phyloP scores from a whole-genome alignment of 208 protist species.

The Sergeia podlipaevii region DNA sequence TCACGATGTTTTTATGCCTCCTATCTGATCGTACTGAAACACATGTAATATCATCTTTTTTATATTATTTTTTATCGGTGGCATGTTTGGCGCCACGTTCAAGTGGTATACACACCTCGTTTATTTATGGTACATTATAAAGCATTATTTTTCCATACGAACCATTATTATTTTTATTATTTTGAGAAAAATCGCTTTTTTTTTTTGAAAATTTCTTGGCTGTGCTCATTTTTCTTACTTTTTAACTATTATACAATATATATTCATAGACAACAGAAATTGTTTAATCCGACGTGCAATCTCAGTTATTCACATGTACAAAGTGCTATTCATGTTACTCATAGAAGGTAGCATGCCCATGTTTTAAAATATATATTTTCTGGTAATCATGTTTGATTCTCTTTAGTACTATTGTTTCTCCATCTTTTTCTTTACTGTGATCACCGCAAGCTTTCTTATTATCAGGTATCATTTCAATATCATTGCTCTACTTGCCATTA shows the following conservation, averaged over 20 bases:
- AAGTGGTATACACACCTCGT: too few relatives aligned
- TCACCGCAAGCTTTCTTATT: background rate
- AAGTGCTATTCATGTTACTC: too few relatives aligned
- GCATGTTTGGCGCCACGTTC: too few relatives aligned
- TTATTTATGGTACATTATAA: too few relatives aligned
- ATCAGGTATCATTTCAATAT: background rate
- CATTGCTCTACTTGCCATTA: too few relatives aligned
- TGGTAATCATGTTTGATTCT: constrained; percentile 8
- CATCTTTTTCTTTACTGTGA: constrained; percentile 1
- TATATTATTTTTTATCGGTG: constrained; percentile 11
- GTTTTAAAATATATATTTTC: constrained; percentile 10
- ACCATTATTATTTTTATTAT: too few relatives aligned
- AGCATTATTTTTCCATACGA: too few relatives aligned
- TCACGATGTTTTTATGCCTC: background rate
- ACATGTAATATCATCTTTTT: background rate
- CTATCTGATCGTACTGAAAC: background rate
- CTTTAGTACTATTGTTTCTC: background rate
- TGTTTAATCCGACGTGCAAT: too few relatives aligned
- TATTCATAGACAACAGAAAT: too few relatives aligned
- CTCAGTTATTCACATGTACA: too few relatives aligned
- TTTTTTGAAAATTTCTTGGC: background rate
- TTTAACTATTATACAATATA: background rate
- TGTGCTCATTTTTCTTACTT: background rate
- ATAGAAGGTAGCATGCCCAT: background rate
- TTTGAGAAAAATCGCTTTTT: too few relatives aligned